Base-by-base conservation (phyloP, 164 flowering plant species). In the Liquidambar formosana region DNA sequence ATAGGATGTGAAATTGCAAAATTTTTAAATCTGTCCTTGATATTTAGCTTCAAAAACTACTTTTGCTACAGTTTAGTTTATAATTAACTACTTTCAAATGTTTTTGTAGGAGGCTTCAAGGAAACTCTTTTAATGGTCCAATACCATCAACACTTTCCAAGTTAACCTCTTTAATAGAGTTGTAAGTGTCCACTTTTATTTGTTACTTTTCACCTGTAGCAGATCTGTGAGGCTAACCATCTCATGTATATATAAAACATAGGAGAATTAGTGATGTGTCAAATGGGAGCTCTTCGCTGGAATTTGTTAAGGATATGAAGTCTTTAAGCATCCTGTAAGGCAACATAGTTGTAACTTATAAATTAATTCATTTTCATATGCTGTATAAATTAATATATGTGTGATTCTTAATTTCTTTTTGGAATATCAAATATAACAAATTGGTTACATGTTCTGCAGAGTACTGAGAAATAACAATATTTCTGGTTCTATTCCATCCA, bases 221-320 rank as follows among this genome's bases (percentile, higher is more conserved):
- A 44, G 23, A 52, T 33, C 16, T 51, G n/a, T 62, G 19, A 16
- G 16, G 23, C 68, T 79, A 21, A 75, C 54, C 47, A 15, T 44
- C 12, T 66, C 33, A n/a, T 53, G 47, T 51, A 0, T 25, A 25
- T 18, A 18, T 52, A 21, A 70, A 41, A 28, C 57, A 28, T 54
- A 93, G 97, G 93, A 80, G 86, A 57, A 79, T 93, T 76, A 81
- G 88, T 76, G 96, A 82, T 63, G 49, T 93, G 57, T 81, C 88
- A 1, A 89, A 89, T 75, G 84, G 82, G 54, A 85, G 86, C 80
- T 86, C 88, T 16, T 76, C 89, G 4, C 79, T 93, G 73, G 83
- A 56, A 41, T 89, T 92, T 71, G 68, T 87, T 4, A 81, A 44
- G 66, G 49, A 83, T 43, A 73, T 89, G 89, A 86, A 77, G 62